These are phyloP conservation scores for Fragaria iinumae DNA, from an alignment of 306 rosid species.

Conservation along the genomic window DNA sequence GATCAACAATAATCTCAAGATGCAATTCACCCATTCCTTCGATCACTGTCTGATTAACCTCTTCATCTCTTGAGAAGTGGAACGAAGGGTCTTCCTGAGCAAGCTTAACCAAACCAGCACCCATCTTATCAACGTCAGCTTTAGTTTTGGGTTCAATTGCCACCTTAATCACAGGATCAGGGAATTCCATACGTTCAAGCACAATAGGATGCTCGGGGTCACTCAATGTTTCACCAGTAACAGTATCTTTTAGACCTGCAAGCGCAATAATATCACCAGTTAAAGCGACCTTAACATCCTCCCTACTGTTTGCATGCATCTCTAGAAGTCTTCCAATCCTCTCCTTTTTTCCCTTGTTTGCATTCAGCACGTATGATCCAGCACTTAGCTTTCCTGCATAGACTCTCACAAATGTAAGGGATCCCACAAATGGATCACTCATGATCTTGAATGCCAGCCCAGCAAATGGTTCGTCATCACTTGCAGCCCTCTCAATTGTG, in stretches of 20 bases:
- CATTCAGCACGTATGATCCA: conserved; percentile 79
- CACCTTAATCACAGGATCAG: conserved; percentile 97
- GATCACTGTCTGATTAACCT: conserved; percentile 93
- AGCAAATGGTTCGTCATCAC: conserved; percentile 82
- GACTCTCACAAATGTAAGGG: conserved; percentile 91
- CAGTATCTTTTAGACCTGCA: conserved; percentile 90
- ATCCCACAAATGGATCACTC: conserved; percentile 93
- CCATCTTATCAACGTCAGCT: conserved; percentile 96
- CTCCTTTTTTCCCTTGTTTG: conserved; percentile 92
- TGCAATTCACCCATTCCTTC: conserved; percentile 99
- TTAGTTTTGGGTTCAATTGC: conserved; percentile 99
- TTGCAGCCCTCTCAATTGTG: conserved; percentile 59
- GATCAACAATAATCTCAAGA: conserved; percentile 94
- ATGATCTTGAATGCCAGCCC: conserved; percentile 98
- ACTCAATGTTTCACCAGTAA: conserved; percentile 89
- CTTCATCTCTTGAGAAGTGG: conserved; percentile 96
- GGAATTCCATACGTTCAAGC: conserved; percentile 98
- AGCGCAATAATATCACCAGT: conserved; percentile 90
- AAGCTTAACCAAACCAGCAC: conserved; percentile 80
- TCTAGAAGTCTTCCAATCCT: conserved; percentile 95
- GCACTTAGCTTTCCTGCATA: conserved; percentile 82
- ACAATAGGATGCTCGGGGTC: conserved; percentile 70
- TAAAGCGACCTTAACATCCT: conserved; percentile 88
- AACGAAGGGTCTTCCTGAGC: conserved; percentile 99
- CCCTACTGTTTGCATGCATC: conserved; percentile 97